Evolutionary conservation across 345 rosid genomes (phyloP).

Genomic region (Triadica sebifera): DNA sequence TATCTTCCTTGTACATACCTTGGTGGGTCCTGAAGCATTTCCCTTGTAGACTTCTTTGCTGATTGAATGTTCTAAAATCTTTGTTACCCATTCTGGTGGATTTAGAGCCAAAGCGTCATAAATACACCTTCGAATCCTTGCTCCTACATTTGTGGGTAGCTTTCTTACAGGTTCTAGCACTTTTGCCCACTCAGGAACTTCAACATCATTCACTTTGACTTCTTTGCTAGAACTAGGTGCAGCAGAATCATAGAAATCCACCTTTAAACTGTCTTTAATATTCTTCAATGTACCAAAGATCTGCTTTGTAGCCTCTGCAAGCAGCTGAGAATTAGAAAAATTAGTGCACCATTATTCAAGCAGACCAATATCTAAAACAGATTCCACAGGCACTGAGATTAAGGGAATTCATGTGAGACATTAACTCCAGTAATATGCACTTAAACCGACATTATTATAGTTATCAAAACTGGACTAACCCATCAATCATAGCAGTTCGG

Average conservation of each 20-base stretch:
- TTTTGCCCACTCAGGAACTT: slow-evolving; percentile 40
- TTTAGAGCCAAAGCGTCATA: slow-evolving; percentile 31
- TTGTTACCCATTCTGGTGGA: slow-evolving; percentile 44
- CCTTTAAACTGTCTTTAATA: slow-evolving; percentile 15
- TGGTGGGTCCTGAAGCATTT: slow-evolving; percentile 48
- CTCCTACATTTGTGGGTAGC: slow-evolving; percentile 45
- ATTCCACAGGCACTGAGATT: not conserved
- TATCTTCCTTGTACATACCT: slow-evolving; percentile 19
- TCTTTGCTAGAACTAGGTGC: slow-evolving; percentile 9
- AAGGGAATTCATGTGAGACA: not conserved
- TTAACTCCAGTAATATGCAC: not conserved
- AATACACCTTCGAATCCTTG: slow-evolving; percentile 36
- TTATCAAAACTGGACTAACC: not conserved
- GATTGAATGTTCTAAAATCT: slow-evolving; percentile 33
- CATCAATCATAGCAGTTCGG: not conserved
- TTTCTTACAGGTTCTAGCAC: slow-evolving; percentile 36
- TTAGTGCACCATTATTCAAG: slow-evolving; percentile 22
- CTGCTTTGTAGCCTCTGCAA: slow-evolving; percentile 42
- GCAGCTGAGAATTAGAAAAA: slow-evolving; percentile 35
- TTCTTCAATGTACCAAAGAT: slow-evolving; percentile 32
- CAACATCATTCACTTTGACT: slow-evolving; percentile 11
- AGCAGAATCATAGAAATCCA: slow-evolving; percentile 19
- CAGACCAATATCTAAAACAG: slow-evolving; percentile 10
- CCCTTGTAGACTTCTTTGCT: slow-evolving; percentile 43
- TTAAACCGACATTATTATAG: not conserved